These are phyloP conservation scores for Suillus paluster DNA, from an alignment of 768 basidiomycete genomes.

Conservation along the genomic window DNA sequence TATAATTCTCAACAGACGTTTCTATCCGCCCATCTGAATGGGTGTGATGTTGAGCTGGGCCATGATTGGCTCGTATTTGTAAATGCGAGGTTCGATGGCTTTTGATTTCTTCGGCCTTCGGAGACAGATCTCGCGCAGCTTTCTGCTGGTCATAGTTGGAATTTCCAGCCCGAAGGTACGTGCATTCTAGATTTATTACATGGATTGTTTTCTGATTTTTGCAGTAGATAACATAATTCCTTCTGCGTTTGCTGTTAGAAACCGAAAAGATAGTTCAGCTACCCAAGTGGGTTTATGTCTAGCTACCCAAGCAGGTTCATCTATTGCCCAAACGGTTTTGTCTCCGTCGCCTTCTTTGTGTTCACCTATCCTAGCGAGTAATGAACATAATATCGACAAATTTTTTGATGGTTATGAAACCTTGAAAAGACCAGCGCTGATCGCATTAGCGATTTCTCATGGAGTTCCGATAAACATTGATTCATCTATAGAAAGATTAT, in stretches of 20 bases:
- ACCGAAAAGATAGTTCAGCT: neutral
- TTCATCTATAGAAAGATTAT: neutral
- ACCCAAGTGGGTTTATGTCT: neutral
- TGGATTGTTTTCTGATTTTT: neutral
- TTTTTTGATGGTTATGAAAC: too few relatives aligned
- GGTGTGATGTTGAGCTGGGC: neutral
- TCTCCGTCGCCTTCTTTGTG: neutral
- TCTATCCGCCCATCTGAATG: neutral
- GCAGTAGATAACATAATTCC: neutral
- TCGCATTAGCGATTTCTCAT: too few relatives aligned
- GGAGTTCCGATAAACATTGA: neutral
- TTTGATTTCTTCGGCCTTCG: too few relatives aligned
- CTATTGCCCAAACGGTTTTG: neutral
- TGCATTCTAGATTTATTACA: too few relatives aligned
- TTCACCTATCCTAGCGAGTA: neutral
- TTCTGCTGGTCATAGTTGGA: neutral
- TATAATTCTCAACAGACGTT: neutral
- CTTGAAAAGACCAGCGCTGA: too few relatives aligned
- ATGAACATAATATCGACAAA: too few relatives aligned
- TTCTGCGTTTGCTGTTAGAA: neutral
- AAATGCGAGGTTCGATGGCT: neutral
- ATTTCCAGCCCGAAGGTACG: neutral
- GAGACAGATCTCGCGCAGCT: too few relatives aligned
- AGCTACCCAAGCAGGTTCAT: neutral
- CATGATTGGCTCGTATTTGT: neutral